Percentiles rank a stretch among this genome's conserved stretches.
Evolutionary conservation across 768 basidiomycete genomes (phyloP).

Genomic region (Mycena rosella): DNA sequence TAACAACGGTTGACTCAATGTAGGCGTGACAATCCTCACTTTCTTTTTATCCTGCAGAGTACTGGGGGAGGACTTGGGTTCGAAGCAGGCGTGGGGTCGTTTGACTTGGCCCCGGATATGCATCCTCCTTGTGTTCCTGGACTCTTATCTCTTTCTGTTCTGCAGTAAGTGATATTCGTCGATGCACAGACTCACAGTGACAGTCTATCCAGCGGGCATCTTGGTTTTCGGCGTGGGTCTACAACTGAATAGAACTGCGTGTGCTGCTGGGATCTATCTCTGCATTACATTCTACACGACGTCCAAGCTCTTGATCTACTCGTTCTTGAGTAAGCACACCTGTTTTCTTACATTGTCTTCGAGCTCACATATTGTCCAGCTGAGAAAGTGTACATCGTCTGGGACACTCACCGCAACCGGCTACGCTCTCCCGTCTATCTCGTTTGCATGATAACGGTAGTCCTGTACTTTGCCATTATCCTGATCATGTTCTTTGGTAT

Average conservation of each 20-base stretch:
- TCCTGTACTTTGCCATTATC: conserved; percentile 54
- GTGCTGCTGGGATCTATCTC: conserved; percentile 57
- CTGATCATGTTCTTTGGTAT: conserved; percentile 54
- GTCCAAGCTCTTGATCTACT: conserved; percentile 62
- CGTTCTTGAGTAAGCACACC: conserved; percentile 52
- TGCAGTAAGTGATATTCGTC: conserved; percentile 45
- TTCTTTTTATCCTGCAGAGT: conserved; percentile 25
- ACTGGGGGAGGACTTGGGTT: neutral
- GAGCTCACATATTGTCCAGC: conserved; percentile 35
- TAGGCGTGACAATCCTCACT: conserved; percentile 18
- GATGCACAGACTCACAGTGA: conserved; percentile 3
- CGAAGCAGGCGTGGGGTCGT: conserved; percentile 5
- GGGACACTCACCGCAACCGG: conserved; percentile 51
- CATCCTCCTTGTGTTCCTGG: conserved; percentile 55
- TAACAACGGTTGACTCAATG: neutral
- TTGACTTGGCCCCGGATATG: conserved; percentile 57
- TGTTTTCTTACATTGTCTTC: conserved; percentile 7
- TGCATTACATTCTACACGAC: conserved; percentile 58
- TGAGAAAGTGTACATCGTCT: conserved; percentile 62
- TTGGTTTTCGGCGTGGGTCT: conserved; percentile 61
- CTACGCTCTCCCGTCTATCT: conserved; percentile 58
- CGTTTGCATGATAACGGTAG: conserved; percentile 51
- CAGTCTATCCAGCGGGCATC: conserved; percentile 49
- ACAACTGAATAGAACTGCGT: conserved; percentile 49
- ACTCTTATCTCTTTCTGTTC: conserved; percentile 60